These are phyloP conservation scores for Leccinum broughii DNA, from an alignment of 768 basidiomycete genomes.

Conservation along the genomic window DNA sequence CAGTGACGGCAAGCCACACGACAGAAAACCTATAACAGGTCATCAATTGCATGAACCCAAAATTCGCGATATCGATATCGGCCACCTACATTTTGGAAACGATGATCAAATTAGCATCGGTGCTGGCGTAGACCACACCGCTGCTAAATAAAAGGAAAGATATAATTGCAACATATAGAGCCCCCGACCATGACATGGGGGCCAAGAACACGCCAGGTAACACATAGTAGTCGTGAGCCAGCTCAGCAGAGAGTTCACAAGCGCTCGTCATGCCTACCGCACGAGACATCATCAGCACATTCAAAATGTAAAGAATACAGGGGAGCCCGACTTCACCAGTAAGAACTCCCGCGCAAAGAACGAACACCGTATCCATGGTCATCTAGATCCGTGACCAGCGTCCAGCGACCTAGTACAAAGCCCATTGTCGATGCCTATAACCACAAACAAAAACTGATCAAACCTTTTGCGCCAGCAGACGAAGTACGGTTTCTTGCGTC, in stretches of 20 bases:
- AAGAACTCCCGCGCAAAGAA: constrained; percentile 70
- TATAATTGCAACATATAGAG: constrained; percentile 53
- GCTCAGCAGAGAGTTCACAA: constrained; percentile 56
- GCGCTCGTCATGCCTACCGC: constrained; percentile 55
- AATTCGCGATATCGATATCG: not conserved
- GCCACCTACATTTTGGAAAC: constrained; percentile 57
- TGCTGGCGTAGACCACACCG: constrained; percentile 55
- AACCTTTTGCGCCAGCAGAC: constrained; percentile 58
- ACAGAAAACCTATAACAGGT: constrained; percentile 54
- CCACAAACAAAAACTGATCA: constrained; percentile 1
- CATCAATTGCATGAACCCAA: constrained; percentile 1
- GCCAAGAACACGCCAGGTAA: constrained; percentile 54
- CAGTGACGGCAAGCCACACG: constrained; percentile 55
- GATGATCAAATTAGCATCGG: constrained; percentile 50
- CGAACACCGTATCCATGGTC: constrained; percentile 67
- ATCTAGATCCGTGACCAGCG: constrained; percentile 62
- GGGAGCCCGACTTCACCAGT: constrained; percentile 44
- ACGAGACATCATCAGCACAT: constrained; percentile 5
- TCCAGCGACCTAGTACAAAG: constrained; percentile 48
- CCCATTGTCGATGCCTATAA: not conserved
- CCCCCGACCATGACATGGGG: constrained; percentile 48
- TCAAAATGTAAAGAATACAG: not conserved
- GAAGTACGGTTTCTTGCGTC: constrained; percentile 59
- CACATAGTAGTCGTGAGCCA: constrained; percentile 59
- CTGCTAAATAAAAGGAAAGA: constrained; percentile 48